Percentiles rank a stretch among this genome's conserved stretches.
phyloP scores from a whole-genome alignment of 2,329 filamentous ascomycete genomes.

The Diaporthe capsici region DNA sequence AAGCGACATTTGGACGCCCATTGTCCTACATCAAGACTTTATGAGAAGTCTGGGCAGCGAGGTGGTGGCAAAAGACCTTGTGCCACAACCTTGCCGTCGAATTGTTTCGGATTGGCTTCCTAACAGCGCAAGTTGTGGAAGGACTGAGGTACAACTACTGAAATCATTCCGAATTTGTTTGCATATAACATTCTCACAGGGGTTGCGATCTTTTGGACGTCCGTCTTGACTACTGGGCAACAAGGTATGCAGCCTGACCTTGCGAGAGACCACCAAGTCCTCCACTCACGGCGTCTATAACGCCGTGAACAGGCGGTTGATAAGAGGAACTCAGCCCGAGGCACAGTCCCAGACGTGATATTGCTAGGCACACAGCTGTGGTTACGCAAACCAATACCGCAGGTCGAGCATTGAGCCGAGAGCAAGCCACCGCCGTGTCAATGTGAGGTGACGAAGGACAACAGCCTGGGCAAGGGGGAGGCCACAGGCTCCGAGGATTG shows the following conservation, averaged over 20 bases:
- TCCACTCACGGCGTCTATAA: not conserved
- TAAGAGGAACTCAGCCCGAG: too few species aligned
- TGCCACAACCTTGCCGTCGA: not conserved
- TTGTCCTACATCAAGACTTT: not conserved
- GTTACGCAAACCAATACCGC: not conserved
- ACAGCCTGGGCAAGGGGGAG: not conserved
- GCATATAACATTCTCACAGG: not conserved
- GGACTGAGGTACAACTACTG: not conserved
- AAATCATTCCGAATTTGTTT: not conserved
- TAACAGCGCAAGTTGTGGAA: not conserved
- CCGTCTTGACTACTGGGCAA: too few species aligned
- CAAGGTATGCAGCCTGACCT: too few species aligned
- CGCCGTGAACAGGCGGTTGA: not conserved
- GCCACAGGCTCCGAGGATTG: not conserved
- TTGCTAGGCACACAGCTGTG: not conserved
- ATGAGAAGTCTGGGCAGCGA: not conserved
- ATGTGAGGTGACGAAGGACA: not conserved
- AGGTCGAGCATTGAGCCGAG: not conserved
- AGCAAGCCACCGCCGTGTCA: not conserved
- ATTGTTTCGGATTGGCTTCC: not conserved
- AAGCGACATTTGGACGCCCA: conserved; percentile 13
- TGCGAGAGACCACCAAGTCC: not conserved
- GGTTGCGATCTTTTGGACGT: not conserved
- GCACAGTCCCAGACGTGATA: not conserved
- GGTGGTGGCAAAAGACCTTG: not conserved